A percentile compares a stretch with the other conserved stretches of the same genome.
phyloP scores from a whole-genome alignment of 176 grass and related monocot genomes.

The Triticum urartu region DNA sequence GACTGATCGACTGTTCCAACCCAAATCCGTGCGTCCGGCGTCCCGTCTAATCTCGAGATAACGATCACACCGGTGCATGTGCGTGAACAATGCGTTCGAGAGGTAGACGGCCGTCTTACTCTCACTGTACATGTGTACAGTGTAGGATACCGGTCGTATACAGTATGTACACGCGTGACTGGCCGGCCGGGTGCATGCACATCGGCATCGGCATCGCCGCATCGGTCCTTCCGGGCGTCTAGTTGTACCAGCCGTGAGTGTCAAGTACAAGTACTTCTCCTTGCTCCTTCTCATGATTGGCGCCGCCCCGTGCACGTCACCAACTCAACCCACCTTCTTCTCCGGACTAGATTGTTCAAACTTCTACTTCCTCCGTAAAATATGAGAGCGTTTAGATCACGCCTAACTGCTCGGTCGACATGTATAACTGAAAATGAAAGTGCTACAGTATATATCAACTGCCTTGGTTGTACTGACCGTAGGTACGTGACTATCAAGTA shows the following conservation, averaged over 20 bases:
- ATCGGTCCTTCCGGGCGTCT: too few species aligned
- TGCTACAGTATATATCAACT: too few species aligned
- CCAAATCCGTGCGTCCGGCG: background rate
- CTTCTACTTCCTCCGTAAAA: too few species aligned
- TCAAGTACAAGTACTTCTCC: too few species aligned
- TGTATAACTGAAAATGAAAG: too few species aligned
- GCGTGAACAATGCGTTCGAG: background rate
- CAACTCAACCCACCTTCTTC: background rate
- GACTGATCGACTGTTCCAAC: background rate
- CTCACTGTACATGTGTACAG: background rate
- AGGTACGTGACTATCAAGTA: too few species aligned
- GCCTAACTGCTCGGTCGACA: background rate
- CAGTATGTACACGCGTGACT: background rate
- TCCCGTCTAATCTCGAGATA: background rate
- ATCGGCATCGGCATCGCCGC: too few species aligned
- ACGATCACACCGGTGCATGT: background rate
- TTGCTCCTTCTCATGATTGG: background rate
- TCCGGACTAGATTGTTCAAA: background rate
- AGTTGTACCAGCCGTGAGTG: too few species aligned
- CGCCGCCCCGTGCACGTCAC: background rate
- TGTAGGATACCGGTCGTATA: background rate
- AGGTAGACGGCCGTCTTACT: background rate
- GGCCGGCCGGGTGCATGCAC: background rate
- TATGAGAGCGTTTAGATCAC: too few species aligned
- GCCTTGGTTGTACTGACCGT: too few species aligned